Base-by-base conservation (phyloP, 352 stramenopile species). In the Plasmopara halstedii region DNA sequence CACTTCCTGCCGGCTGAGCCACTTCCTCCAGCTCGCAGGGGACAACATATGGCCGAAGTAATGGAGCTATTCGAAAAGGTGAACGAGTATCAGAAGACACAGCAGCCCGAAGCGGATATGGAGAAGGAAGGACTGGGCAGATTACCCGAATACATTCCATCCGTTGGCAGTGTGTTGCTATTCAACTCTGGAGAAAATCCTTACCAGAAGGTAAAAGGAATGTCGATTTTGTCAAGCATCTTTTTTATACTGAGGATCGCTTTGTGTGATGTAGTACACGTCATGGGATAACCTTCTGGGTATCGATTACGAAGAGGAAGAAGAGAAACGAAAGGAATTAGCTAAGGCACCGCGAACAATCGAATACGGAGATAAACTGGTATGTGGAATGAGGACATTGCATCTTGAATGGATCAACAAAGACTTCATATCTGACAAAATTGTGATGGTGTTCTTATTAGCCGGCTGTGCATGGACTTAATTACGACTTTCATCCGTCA, bases 171-270 rank as follows among this genome's bases (percentile, higher is more conserved):
- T 42, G 73, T 94, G 14, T 40, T 94, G 58, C 65, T 94, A 14
- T 94, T 94, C 55, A 94, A 94, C 47, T 94, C 82, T 8, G 77
- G 76, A 17, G 75, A 94, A 61, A 94, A 90, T 38, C 82, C 82
- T 33, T 94, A 94, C 53, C 79, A 94, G 50, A 87, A 88, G 66
- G 82, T 90, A 42, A 23, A 41, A 5, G 25, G 3, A 31, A 2
- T 15, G 13, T 29, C 39, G 36, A 23, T 35, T 18, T 7, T 18
- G 18, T 8, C 2, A 17, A 17, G 15, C n/a, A n/a, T n/a, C n/a
- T n/a, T 13, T 1, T n/a, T 42, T 8, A 25, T 10, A 14, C 15
- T 35, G 46, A 32, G 8, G 14, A 40, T 37, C 25, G 17, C 21
- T 45, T 18, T 58, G 17, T 42, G 17, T 25, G 7, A 13, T 50